Base-by-base conservation (phyloP, 495 filamentous ascomycete species). In the Xylaria telfairii region DNA sequence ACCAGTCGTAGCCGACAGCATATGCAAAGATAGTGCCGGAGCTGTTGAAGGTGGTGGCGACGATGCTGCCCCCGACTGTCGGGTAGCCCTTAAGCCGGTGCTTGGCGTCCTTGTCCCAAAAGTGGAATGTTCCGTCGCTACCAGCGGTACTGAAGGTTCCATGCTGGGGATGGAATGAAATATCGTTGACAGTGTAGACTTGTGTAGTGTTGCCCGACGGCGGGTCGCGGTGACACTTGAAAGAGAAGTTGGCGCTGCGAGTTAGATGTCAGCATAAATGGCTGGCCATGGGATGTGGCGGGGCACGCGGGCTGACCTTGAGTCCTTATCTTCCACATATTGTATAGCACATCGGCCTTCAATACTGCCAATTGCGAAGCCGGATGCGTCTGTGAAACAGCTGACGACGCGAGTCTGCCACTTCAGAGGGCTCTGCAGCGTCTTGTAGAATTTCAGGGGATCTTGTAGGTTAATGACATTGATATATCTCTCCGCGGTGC, bases 1-100 rank as follows among this genome's bases (percentile, higher is more conserved):
- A 92, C 95, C 95, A 98, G 83, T 98, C 95, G 74, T 98, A 98
- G 75, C 92, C 94, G 37, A 96, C 88, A 7, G 94, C 91, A 76
- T 97, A 98, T 21, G 93, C 94, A 76, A 97, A 96, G 73, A 95
- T 92, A 73, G 83, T 89, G 59, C 94, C 95, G 63, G 82, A 89
- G 59, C 87, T 81, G 78, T 92, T 92, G 86, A 97, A 98, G 8
- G 84, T 89, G 12, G 90, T 92, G 44, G 90, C 89, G 15, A 91
- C 89, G 79, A 98, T 94, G 57, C 90, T 90, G 7, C 91, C 93
- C 24, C 92, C 92, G 17, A 93, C 92, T 44, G 89, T 86, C n/a
- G 94, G 93, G 76, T 95, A 97, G 17, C 92, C 92, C 79, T 95
- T 96, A 32, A 97, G 85, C 37, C 93, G 87, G 78, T 93, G 90